Evolutionary conservation across 345 rosid genomes (phyloP), one percentile per base, ranked within the genome.

Genomic region (Populus tremula): DNA sequence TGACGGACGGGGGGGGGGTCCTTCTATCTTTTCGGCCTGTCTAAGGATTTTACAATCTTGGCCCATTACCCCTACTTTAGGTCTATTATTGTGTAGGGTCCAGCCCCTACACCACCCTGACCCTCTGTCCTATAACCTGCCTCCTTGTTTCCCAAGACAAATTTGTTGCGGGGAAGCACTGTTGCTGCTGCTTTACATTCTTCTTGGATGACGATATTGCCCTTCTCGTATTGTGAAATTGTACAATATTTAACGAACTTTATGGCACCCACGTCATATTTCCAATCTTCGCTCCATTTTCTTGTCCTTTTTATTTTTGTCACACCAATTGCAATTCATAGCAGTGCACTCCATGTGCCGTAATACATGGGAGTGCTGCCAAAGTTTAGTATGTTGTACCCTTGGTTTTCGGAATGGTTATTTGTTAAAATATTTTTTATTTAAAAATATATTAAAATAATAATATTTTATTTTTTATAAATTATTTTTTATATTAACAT

Each of bases 81-180:
- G 36, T 33, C 36, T 33, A 33, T 33, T 33, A 33, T 62, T 56
- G 31, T 31, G 65, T 35, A 54, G 56, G 82, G 80, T 72, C 72
- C 53, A 14, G 76, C 25, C 23, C 2, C 47, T 20, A 6, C 31
- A 12, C 47, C 7, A 36, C 64, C 14, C 64, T 23, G 64, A 4
- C 29, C 29, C 59, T 4, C 64, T 1, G 29, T n/a, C 64, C 5
- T 9, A n/a, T 59, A 9, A n/a, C 29, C 1, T n/a, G 29, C 27
- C 29, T n/a, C 4, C 1, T 49, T 49, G 36, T 71, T 53, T 49
- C 21, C 8, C 9, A 71, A 0, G 63, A 36, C 64, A 43, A 41
- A 10, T 27, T 27, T 27, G 47, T 43, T 14, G 47, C 4, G 12
- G 47, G 36, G 25, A 41, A 43, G 53, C 18, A 27, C 33, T 31